phyloP scores from a whole-genome alignment of 495 filamentous ascomycete genomes.

The Podospora tetraspora region DNA sequence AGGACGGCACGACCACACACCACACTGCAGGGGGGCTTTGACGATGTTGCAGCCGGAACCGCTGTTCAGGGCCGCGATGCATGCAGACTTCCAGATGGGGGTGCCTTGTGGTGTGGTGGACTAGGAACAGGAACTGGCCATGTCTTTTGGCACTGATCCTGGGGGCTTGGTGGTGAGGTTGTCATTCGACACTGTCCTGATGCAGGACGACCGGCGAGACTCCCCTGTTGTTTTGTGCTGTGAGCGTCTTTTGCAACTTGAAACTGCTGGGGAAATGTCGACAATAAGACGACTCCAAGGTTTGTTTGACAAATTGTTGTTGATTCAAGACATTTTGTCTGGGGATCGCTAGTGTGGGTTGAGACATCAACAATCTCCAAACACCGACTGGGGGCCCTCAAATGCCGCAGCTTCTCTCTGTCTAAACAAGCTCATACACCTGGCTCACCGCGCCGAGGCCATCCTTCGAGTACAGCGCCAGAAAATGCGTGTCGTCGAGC shows the following conservation, averaged over 20 bases:
- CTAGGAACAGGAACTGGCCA: background rate
- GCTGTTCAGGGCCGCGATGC: background rate
- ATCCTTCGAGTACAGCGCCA: constrained; percentile 36
- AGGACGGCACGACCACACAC: background rate
- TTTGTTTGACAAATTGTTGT: background rate
- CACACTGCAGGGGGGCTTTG: background rate
- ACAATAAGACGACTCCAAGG: background rate
- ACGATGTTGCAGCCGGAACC: background rate
- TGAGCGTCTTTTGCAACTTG: background rate
- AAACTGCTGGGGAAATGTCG: background rate
- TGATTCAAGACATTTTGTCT: background rate
- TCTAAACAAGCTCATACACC: constrained; percentile 11
- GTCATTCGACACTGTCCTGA: background rate
- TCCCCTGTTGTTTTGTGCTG: background rate
- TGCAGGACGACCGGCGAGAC: background rate
- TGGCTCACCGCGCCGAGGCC: constrained; percentile 31
- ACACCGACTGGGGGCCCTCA: background rate
- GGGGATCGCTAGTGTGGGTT: background rate
- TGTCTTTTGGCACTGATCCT: background rate
- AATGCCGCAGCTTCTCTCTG: background rate
- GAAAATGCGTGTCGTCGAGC: constrained; percentile 29
- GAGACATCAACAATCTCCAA: background rate
- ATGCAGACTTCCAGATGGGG: background rate
- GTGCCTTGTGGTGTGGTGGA: background rate
- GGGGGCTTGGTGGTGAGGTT: background rate